Percentiles rank a stretch among this genome's conserved stretches.
phyloP scores from a whole-genome alignment of 192 early-diverging fungal species.

The Backusella tuberculispora region DNA sequence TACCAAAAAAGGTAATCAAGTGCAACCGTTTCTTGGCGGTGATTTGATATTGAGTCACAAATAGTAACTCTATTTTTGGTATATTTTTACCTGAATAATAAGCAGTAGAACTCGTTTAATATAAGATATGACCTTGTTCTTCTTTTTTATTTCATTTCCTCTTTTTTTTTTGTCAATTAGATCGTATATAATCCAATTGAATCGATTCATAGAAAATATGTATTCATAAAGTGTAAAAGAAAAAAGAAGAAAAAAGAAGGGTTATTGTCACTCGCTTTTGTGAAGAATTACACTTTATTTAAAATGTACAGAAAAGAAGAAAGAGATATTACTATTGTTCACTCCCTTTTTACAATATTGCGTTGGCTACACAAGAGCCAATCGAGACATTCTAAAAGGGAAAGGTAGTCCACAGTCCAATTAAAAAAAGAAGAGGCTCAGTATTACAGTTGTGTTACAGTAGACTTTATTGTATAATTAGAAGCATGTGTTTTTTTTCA shows the following conservation, averaged over 20 bases:
- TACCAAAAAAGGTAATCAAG: neutral
- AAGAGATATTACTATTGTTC: neutral
- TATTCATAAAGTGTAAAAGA: no score
- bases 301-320: neutral
- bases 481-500: neutral
- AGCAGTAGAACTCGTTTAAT: neutral
- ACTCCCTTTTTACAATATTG: neutral
- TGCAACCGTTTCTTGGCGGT: neutral
- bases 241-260: no score
- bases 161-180: no score
- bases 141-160: neutral
- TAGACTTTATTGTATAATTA: slow-evolving; percentile 2
- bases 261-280: no score
- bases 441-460: neutral
- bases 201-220: no score
- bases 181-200: no score
- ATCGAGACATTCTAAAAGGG: neutral
- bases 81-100: neutral
- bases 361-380: neutral
- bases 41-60: neutral
- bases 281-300: neutral
- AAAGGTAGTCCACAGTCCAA: slow-evolving; percentile 10
- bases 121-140: neutral
- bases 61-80: neutral
- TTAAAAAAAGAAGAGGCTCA: slow-evolving; percentile 11